A percentile compares a stretch with the other conserved stretches of the same genome.
Evolutionary conservation across 306 rosid species (phyloP).

Genomic region (Acacia melanoxylon): DNA sequence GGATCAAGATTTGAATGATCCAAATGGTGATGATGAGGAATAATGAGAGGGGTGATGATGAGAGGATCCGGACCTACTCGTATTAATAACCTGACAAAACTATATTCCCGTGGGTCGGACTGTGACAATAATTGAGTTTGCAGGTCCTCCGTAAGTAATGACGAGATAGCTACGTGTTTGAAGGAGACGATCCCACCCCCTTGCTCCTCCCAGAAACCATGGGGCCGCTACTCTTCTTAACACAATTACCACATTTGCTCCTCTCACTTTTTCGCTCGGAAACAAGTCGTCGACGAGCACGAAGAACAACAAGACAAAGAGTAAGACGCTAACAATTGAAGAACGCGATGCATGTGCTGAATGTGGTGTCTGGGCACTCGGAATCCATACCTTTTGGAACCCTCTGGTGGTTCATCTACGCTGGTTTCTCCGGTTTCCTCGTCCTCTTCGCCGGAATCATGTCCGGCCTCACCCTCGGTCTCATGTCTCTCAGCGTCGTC

Average conservation of each 20-base stretch:
- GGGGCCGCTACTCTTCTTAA: not conserved
- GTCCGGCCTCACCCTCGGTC: constrained; percentile 97
- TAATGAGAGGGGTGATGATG: no score
- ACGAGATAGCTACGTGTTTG: not conserved
- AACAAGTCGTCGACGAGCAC: not conserved
- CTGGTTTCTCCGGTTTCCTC: constrained; percentile 62
- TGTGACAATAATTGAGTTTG: not conserved
- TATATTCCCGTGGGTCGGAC: not conserved
- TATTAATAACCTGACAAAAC: no score
- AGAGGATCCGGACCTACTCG: no score
- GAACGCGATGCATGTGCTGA: constrained; percentile 50
- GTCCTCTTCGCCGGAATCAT: constrained; percentile 94
- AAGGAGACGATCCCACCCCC: not conserved
- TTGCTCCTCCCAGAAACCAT: not conserved
- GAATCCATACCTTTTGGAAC: constrained; percentile 61
- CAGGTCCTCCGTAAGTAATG: not conserved
- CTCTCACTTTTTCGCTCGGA: not conserved
- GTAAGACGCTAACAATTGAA: not conserved
- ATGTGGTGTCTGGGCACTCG: constrained; percentile 8
- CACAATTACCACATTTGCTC: not conserved
- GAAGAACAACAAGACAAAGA: not conserved
- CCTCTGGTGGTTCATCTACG: constrained; percentile 61
- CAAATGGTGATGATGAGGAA: no score
- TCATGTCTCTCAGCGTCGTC: constrained; percentile 93
- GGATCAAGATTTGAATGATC: no score